Conservation (phyloP, 495 filamentous ascomycete genomes). For the Rhypophila decipiens region DNA sequence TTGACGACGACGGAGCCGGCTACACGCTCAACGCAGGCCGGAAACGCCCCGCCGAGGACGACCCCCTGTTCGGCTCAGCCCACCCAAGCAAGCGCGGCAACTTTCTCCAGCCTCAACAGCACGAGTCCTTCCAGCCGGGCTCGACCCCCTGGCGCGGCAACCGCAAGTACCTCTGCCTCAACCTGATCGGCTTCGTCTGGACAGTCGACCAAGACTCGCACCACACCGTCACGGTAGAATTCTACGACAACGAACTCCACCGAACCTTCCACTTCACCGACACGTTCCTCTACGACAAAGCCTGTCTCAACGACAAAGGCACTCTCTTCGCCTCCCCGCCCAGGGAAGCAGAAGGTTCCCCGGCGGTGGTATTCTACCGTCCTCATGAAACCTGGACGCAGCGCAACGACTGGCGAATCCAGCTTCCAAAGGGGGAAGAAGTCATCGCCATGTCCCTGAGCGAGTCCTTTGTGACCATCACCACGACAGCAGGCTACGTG, state of each 20-base stretch:
- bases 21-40: slow-evolving; percentile 64
- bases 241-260: slow-evolving; percentile 88
- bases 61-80: slow-evolving; percentile 26
- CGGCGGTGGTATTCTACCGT: slow-evolving; percentile 87
- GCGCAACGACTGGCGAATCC: slow-evolving; percentile 81
- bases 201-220: slow-evolving; percentile 93
- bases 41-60: slow-evolving; percentile 58
- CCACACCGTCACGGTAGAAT: slow-evolving; percentile 93
- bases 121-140: slow-evolving; percentile 83
- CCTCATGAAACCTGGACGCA: slow-evolving; percentile 96
- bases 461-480: slow-evolving; percentile 83
- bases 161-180: slow-evolving; percentile 85
- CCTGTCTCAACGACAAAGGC: slow-evolving; percentile 79
- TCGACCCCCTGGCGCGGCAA: slow-evolving; percentile 95
- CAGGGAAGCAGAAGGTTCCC: slow-evolving; percentile 53
- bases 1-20: slow-evolving; percentile 92
- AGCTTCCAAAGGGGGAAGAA: slow-evolving; percentile 72
- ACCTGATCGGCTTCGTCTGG: slow-evolving; percentile 91
- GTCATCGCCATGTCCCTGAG: slow-evolving; percentile 84
- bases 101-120: slow-evolving; percentile 60
- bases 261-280: slow-evolving; percentile 97
- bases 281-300: slow-evolving; percentile 89
- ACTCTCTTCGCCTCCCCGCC: slow-evolving; percentile 80
- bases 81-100: slow-evolving; percentile 38
- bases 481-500: slow-evolving; percentile 78